phyloP scores from a whole-genome alignment of 2,329 filamentous ascomycete species.

The Aspergillus sp. region DNA sequence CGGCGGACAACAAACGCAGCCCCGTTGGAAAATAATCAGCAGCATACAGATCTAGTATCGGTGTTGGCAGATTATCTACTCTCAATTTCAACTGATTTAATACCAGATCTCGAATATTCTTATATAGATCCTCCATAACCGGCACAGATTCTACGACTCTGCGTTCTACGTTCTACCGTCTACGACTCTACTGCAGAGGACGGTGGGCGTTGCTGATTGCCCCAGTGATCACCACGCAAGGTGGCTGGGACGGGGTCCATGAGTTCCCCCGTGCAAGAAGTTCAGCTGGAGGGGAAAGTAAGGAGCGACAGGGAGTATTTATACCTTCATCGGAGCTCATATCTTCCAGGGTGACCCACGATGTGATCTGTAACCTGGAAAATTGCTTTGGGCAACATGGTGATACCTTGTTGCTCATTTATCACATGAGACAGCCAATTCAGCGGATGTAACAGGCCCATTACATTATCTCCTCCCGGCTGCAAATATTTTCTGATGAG shows the following conservation, averaged over 20 bases:
- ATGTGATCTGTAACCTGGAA: constrained; percentile 15
- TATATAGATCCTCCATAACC: not conserved
- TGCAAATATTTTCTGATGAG: too few species aligned
- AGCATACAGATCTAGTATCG: too few species aligned
- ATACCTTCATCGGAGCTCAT: not conserved
- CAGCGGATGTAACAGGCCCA: too few species aligned
- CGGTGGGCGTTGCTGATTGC: not conserved
- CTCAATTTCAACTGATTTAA: too few species aligned
- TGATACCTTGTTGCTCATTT: not conserved
- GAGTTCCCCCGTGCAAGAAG: not conserved
- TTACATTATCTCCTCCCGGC: too few species aligned
- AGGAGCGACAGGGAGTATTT: not conserved
- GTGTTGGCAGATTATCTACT: too few species aligned
- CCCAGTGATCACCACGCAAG: constrained; percentile 1
- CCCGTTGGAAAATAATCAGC: constrained; percentile 2
- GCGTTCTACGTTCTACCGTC: too few species aligned
- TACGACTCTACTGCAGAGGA: too few species aligned
- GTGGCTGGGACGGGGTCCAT: not conserved
- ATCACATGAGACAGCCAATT: not conserved
- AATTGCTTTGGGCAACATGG: constrained; percentile 5
- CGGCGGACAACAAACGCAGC: constrained; percentile 9
- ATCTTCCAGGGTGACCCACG: constrained; percentile 7
- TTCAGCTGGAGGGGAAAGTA: not conserved
- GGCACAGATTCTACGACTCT: too few species aligned
- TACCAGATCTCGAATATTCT: not conserved